phyloP scores from a whole-genome alignment of 2,329 filamentous ascomycete genomes.

The Fusarium nodosum region DNA sequence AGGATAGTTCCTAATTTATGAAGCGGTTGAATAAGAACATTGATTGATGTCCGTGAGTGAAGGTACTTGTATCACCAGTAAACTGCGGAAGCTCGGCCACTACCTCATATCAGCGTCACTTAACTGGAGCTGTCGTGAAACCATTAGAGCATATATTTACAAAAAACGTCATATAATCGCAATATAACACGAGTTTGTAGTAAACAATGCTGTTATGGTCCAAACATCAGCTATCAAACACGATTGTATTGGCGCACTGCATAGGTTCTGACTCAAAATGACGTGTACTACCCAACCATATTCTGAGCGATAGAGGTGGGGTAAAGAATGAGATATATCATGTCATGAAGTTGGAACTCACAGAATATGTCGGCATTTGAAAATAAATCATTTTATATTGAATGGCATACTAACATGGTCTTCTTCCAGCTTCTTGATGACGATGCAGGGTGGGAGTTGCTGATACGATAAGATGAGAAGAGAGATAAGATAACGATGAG shows the following conservation, averaged over 20 bases:
- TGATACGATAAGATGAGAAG: not conserved
- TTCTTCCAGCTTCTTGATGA: too few relatives aligned
- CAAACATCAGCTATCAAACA: accelerated
- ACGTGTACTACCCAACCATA: too few relatives aligned
- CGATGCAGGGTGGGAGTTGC: not conserved
- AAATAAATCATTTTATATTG: not conserved
- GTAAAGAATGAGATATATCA: not conserved
- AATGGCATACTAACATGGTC: not conserved
- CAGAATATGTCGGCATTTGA: too few relatives aligned
- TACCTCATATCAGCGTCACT: conserved; percentile 35
- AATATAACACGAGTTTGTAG: not conserved
- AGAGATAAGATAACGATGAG: not conserved
- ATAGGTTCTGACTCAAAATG: too few relatives aligned
- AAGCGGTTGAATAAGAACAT: not conserved
- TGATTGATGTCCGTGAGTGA: too few relatives aligned
- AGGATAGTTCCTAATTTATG: not conserved
- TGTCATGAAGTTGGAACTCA: not conserved
- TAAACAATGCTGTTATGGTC: not conserved
- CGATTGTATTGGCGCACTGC: too few relatives aligned
- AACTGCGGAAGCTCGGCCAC: not conserved
- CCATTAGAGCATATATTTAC: conserved; percentile 5
- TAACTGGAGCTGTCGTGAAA: not conserved
- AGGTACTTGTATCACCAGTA: not conserved
- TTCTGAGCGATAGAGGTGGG: too few relatives aligned
- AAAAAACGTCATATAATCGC: conserved; percentile 17